Evolutionary conservation across 208 protist genomes (phyloP), one percentile per base, ranked within the genome.

Genomic region (Borovskyia barvae): DNA sequence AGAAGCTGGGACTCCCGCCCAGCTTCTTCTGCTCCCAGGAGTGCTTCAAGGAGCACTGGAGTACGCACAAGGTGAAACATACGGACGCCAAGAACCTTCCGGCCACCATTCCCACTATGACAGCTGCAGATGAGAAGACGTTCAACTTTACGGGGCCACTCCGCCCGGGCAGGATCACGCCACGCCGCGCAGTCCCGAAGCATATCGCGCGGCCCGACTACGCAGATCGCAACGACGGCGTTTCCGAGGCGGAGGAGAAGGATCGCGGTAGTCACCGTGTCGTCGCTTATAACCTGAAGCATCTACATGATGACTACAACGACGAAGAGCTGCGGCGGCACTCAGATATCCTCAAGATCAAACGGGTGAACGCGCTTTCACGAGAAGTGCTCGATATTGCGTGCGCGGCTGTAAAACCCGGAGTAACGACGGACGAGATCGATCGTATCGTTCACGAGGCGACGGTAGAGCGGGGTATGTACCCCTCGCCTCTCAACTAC

Each of bases 401-500:
- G 28, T 95, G 80, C 46, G 71, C 66, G 1, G 81, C 90, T 3
- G 85, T 97, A 20, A 73, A 75, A 33, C 82, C 92, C 6, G 98
- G 98, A 32, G 68, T 99, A 17, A 99, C 98, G 12, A 98, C 97
- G 0, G 98, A 99, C 55, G 98, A 99, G 67, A 92, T 99, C 43
- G 98, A 99, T 76, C 81, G 77, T 48, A 88, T 97, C 26, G 85
- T 97, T 11, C 92, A 98, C 62, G 86, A 97, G 42, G 87, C 87
- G 8, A 93, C 84, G 11, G 85, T 97, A 32, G 91, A 79, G 64
- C 82, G 95, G 7, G 69, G 80, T 41, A 94, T 95, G 67, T 99
- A 99, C 72, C 98, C 98, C 11, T 99, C 97, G 0, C 97, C 98
- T 26, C 86, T 99, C 15, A 99, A 99, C 76, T 99, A 99, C 75